phyloP scores from a whole-genome alignment of 129 eudicot species.

The Tagetes patula region DNA sequence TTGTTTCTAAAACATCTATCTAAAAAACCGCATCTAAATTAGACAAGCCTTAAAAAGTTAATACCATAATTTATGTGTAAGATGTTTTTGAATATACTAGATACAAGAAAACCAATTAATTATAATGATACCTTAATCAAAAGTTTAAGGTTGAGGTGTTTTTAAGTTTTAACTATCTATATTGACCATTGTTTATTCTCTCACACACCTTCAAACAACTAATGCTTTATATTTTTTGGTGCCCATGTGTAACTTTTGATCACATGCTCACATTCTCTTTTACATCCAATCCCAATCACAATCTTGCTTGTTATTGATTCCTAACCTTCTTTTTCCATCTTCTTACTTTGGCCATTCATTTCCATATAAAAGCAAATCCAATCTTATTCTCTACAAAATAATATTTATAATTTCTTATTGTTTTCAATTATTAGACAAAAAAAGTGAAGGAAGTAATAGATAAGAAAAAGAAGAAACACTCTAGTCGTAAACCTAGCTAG shows the following conservation, averaged over 20 bases:
- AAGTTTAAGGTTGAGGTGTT: neutral
- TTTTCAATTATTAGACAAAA: neutral
- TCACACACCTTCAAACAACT: neutral
- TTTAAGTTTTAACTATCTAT: neutral
- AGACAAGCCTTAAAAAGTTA: neutral
- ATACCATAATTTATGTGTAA: neutral
- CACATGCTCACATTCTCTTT: constrained; percentile 42
- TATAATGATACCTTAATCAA: neutral
- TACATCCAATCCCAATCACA: constrained; percentile 31
- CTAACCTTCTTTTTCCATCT: constrained; percentile 4
- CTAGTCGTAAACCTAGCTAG: neutral
- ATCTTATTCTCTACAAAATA: neutral
- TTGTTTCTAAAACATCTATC: constrained; percentile 17
- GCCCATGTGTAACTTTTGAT: constrained; percentile 28
- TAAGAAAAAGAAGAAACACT: neutral
- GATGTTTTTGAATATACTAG: neutral
- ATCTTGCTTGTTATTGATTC: constrained; percentile 14
- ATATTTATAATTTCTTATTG: neutral
- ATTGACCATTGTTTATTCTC: neutral
- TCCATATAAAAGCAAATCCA: constrained; percentile 4
- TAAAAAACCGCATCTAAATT: neutral
- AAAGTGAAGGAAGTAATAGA: neutral
- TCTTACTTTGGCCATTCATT: constrained; percentile 29
- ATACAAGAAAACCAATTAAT: neutral
- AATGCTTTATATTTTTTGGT: constrained; percentile 17